These are phyloP conservation scores for Oryza meyeriana DNA, from an alignment of 176 grass and related monocot species.

Conservation along the genomic window DNA sequence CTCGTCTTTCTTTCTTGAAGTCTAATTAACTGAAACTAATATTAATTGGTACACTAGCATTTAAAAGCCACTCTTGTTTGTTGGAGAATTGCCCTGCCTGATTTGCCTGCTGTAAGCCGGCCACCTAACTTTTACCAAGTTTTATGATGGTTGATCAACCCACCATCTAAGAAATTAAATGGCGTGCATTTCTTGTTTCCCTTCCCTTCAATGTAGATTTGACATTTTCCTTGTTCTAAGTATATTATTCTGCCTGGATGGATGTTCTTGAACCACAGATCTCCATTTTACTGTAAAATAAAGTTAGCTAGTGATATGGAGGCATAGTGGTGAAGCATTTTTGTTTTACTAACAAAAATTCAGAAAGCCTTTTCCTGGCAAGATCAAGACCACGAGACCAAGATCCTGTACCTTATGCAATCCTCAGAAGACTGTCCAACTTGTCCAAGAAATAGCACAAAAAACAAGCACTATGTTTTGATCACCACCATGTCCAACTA, in stretches of 20 bases:
- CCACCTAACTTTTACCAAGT: slow-evolving; percentile 45
- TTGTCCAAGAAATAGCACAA: slow-evolving; percentile 17
- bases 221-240: neutral
- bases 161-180: slow-evolving; percentile 43
- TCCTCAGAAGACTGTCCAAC: slow-evolving; percentile 30
- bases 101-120: neutral
- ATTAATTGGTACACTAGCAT: neutral
- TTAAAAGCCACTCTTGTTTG: slow-evolving; percentile 37
- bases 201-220: slow-evolving; percentile 25
- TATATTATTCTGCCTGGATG: neutral
- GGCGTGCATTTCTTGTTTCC: slow-evolving; percentile 36
- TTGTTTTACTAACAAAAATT: neutral
- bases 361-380: neutral
- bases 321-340: no score
- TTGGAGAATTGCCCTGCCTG: slow-evolving; percentile 28
- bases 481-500: slow-evolving; percentile 8
- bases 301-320: neutral
- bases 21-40: neutral
- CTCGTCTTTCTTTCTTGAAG: slow-evolving; percentile 21
- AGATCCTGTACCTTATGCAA: slow-evolving; percentile 22
- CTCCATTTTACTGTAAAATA: neutral
- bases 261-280: slow-evolving; percentile 5
- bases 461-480: slow-evolving; percentile 14
- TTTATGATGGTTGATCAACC: slow-evolving; percentile 48
- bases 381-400: slow-evolving; percentile 43